These are phyloP conservation scores for Plasmodium malariae DNA, from an alignment of 169 alveolate species.

Conservation along the genomic window DNA sequence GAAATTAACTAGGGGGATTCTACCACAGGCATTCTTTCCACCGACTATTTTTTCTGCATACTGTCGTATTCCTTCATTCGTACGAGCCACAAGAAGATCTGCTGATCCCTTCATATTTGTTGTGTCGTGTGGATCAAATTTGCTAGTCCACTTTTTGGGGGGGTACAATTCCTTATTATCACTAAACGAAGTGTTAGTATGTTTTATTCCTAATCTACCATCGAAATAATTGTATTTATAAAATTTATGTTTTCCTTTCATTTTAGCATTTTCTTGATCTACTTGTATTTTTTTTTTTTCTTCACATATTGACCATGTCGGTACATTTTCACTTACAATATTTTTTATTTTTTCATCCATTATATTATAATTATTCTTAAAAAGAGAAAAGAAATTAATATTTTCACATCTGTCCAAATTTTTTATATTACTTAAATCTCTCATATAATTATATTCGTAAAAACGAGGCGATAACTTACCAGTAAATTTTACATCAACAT, in stretches of 20 bases:
- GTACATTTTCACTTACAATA: constrained; percentile 46
- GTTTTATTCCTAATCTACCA: not conserved
- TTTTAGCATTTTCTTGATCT: not conserved
- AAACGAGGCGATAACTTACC: constrained; percentile 74
- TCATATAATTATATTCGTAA: constrained; percentile 48
- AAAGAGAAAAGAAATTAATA: constrained; percentile 60
- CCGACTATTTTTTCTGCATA: too few relatives aligned
- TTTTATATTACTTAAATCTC: constrained; percentile 7
- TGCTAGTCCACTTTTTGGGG: not conserved
- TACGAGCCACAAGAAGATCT: not conserved
- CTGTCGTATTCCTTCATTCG: too few relatives aligned
- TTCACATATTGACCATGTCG: constrained; percentile 64
- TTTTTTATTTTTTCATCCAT: constrained; percentile 41
- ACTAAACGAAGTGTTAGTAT: not conserved
- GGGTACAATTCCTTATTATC: not conserved
- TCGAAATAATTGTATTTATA: constrained; percentile 22
- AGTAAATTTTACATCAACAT: constrained; percentile 67
- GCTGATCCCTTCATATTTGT: not conserved
- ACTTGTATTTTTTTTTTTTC: constrained; percentile 69
- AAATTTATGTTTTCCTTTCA: not conserved
- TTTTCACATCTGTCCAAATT: constrained; percentile 20
- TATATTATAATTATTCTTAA: constrained; percentile 8
- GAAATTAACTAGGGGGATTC: too few relatives aligned
- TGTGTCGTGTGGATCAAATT: too few relatives aligned
- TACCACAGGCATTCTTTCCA: too few relatives aligned